Evolutionary conservation across 495 filamentous ascomycete species (phyloP).

Genomic region (Penicillium cinerascens): DNA sequence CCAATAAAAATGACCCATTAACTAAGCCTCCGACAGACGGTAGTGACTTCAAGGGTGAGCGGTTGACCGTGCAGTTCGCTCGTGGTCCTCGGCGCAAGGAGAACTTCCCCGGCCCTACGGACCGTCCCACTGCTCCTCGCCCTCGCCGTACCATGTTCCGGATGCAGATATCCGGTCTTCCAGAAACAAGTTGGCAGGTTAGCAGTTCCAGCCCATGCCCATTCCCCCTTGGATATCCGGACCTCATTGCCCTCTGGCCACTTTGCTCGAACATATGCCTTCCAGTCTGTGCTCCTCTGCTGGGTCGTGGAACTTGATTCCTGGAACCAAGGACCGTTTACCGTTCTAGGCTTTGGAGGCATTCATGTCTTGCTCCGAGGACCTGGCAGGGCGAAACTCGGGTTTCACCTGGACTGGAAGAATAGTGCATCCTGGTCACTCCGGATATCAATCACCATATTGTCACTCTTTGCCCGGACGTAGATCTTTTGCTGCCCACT

Average conservation of each 20-base stretch:
- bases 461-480: conserved; percentile 12
- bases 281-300: conserved; percentile 14
- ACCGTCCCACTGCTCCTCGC: conserved; percentile 75
- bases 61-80: conserved; percentile 95
- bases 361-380: background rate
- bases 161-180: conserved; percentile 97
- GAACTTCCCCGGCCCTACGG: conserved; percentile 58
- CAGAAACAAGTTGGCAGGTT: conserved; percentile 99
- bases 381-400: background rate
- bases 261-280: conserved; percentile 10
- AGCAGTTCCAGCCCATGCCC: conserved; percentile 59
- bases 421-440: conserved; percentile 1
- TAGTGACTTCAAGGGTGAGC: conserved; percentile 95
- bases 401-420: background rate
- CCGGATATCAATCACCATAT: conserved; percentile 2
- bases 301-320: conserved; percentile 5
- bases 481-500: conserved; percentile 13
- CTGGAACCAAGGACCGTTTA: conserved; percentile 13
- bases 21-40: conserved; percentile 61
- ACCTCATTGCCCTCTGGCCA: conserved; percentile 19
- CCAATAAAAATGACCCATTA: background rate
- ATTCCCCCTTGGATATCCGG: conserved; percentile 47
- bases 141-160: conserved; percentile 91
- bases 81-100: conserved; percentile 89
- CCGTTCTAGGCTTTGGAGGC: background rate